Evolutionary conservation across 768 basidiomycete species (phyloP).

Genomic region (Tylopilus sp.): DNA sequence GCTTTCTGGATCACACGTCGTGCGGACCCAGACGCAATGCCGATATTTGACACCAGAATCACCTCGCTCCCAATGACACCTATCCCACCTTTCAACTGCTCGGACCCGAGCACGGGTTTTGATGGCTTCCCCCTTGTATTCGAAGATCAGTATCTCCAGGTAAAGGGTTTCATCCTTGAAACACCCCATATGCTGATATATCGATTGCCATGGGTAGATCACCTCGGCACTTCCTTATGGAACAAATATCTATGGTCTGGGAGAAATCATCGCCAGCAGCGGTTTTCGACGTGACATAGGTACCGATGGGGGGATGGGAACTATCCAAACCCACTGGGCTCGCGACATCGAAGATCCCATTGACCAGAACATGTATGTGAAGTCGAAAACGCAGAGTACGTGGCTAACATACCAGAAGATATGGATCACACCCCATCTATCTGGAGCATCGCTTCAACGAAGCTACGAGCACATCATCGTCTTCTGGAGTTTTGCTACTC

Average conservation of each 20-base stretch:
- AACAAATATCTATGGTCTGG: slow-evolving; percentile 76
- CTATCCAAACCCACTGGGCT: slow-evolving; percentile 67
- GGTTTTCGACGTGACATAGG: slow-evolving; percentile 64
- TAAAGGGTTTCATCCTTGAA: slow-evolving; percentile 14
- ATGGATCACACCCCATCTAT: slow-evolving; percentile 72
- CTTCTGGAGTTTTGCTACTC: slow-evolving; percentile 76
- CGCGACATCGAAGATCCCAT: slow-evolving; percentile 60
- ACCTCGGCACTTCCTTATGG: slow-evolving; percentile 61
- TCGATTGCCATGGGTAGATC: slow-evolving; percentile 35
- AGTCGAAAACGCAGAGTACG: neutral
- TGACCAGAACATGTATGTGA: slow-evolving; percentile 60
- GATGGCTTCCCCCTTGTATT: slow-evolving; percentile 70
- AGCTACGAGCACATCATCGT: slow-evolving; percentile 45
- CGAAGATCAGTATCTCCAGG: slow-evolving; percentile 78
- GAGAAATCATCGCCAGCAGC: slow-evolving; percentile 67
- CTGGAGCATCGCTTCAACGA: slow-evolving; percentile 67
- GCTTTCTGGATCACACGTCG: slow-evolving; percentile 79
- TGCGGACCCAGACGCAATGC: slow-evolving; percentile 47
- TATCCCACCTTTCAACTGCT: slow-evolving; percentile 48
- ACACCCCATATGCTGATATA: neutral
- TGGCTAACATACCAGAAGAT: slow-evolving; percentile 36
- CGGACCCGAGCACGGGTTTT: slow-evolving; percentile 52
- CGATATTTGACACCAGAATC: slow-evolving; percentile 69
- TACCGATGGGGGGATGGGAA: slow-evolving; percentile 46
- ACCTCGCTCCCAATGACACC: slow-evolving; percentile 59